Evolutionary conservation across 495 filamentous ascomycete genomes (phyloP), one percentile per base, ranked within the genome.

Genomic region (Xeromyces bisporus): DNA sequence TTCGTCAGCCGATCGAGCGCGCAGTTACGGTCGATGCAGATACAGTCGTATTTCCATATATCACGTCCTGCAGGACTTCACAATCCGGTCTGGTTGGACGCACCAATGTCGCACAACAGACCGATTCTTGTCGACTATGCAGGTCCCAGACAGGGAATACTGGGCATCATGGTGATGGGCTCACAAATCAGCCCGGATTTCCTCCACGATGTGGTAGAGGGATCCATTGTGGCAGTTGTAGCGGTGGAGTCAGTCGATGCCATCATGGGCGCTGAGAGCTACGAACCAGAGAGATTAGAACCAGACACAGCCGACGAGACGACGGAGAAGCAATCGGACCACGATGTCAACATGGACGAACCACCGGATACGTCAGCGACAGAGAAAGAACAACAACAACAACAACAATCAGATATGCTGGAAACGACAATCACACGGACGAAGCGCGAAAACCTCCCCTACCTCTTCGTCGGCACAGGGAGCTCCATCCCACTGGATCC

Each of bases 11-110:
- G 73, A 23, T 83, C 75, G 1, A 66, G 77, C 6, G 66, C 67
- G 8, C 71, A 87, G 40, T 48, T 83, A 3, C 66, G 81, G 31
- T 65, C 69, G 15, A 86, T 91, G 80, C 78, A 85, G 39, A 76
- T 69, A 14, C 69, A 81, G 44, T 79, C 81, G 0, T 86, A 86
- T 39, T 85, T 91, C 48, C 74, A 82, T 46, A 42, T 58, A 24
- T 56, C 46, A 10, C 55, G 54, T 7, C 42, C 51, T 6, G 42
- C 44, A 23, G 48, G 42, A 13, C 25, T 56, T 17, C 43, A 33
- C 10, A 53, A 49, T 25, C 48, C 58, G 0, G 35, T 56, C 8
- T 79, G 71, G 67, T 47, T 54, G 18, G 45, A 47, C 10, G 48
- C 44, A 2, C 67, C 69, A 0, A 43, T 77, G 2, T 63, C 56